phyloP scores from a whole-genome alignment of 768 basidiomycete genomes.

The Rhodotorula kratochvilovae region DNA sequence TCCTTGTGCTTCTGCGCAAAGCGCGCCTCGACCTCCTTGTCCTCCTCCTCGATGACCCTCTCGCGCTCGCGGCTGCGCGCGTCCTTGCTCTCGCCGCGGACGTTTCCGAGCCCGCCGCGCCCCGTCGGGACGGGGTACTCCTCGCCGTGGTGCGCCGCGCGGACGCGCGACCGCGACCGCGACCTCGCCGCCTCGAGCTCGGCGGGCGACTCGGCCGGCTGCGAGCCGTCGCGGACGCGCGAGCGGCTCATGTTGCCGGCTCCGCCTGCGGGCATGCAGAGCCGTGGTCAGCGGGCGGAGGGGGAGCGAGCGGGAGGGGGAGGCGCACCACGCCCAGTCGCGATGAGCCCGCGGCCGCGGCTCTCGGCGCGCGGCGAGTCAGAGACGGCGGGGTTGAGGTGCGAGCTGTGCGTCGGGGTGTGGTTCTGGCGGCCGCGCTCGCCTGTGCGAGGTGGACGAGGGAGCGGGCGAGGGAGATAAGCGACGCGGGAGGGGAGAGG shows the following conservation, averaged over 20 bases:
- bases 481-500: background rate
- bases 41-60: slow-evolving; percentile 19
- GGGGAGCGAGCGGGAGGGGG: background rate
- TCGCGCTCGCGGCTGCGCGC: slow-evolving; percentile 7
- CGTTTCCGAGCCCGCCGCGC: slow-evolving; percentile 35
- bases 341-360: slow-evolving; percentile 18
- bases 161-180: slow-evolving; percentile 22
- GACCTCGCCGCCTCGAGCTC: slow-evolving; percentile 27
- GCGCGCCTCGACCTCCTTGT: slow-evolving; percentile 15
- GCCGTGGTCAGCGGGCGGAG: background rate
- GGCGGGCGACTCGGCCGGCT: slow-evolving; percentile 4
- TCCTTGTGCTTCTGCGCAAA: slow-evolving; percentile 20
- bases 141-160: slow-evolving; percentile 23
- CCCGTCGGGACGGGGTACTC: slow-evolving; percentile 24
- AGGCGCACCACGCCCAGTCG: slow-evolving; percentile 29
- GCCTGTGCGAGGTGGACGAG: background rate
- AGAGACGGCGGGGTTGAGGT: slow-evolving; percentile 26
- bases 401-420: slow-evolving; percentile 14
- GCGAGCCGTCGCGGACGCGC: slow-evolving; percentile 28
- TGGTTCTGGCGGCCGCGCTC: slow-evolving; percentile 14
- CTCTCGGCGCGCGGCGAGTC: slow-evolving; percentile 2
- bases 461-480: background rate
- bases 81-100: slow-evolving; percentile 9
- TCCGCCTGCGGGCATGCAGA: slow-evolving; percentile 13
- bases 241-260: slow-evolving; percentile 39